Percentiles rank a stretch among this genome's conserved stretches.
phyloP scores from a whole-genome alignment of 1,284 basidiomycete genomes.

The Taiwanofungus camphoratus region DNA sequence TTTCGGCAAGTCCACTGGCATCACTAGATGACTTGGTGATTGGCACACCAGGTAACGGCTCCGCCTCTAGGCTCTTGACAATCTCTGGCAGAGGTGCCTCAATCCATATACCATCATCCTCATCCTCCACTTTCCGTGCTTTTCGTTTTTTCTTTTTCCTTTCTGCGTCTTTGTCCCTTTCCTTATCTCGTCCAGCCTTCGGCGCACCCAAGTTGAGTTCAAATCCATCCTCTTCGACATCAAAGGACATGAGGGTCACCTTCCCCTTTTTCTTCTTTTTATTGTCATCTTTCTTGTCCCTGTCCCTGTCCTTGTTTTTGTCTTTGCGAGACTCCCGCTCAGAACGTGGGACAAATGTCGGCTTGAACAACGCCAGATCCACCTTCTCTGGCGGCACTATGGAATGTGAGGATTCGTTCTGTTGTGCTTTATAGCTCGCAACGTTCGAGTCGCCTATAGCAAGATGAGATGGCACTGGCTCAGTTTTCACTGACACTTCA shows the following conservation, averaged over 20 bases:
- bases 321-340: conserved; percentile 27
- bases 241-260: conserved; percentile 60
- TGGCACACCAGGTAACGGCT: conserved; percentile 21
- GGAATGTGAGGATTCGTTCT: conserved; percentile 11
- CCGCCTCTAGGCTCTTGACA: conserved; percentile 28
- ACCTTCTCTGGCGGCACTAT: conserved; percentile 32
- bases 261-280: conserved; percentile 34
- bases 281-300: conserved; percentile 37
- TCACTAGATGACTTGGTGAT: conserved; percentile 4
- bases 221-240: conserved; percentile 49
- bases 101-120: conserved; percentile 56
- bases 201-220: conserved; percentile 32
- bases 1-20: neutral
- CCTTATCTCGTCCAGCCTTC: conserved; percentile 31
- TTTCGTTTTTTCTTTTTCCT: conserved; percentile 30
- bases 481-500: neutral
- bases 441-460: conserved; percentile 8
- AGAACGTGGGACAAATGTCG: conserved; percentile 69
- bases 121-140: conserved; percentile 32
- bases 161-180: conserved; percentile 25
- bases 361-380: conserved; percentile 67
- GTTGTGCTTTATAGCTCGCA: conserved; percentile 9
- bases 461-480: conserved; percentile 13
- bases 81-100: conserved; percentile 49
- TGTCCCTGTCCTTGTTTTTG: conserved; percentile 34